Evolutionary conservation across 805 yeast species (phyloP).

Genomic region (Ogataea allantospora): DNA sequence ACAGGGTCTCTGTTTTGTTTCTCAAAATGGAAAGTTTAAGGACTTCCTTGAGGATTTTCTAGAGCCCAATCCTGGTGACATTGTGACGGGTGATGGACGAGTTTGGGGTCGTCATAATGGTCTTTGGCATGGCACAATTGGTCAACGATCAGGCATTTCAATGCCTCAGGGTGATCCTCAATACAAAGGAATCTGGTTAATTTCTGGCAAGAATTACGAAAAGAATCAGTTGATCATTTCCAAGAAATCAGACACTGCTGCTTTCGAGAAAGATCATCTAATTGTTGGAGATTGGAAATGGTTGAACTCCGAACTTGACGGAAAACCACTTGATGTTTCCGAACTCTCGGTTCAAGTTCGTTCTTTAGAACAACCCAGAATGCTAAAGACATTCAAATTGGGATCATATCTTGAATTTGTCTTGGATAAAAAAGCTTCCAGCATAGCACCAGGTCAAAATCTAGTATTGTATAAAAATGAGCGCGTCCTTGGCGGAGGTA

Average conservation of each 20-base stretch:
- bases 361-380: slow-evolving; percentile 64
- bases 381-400: slow-evolving; percentile 26
- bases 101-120: slow-evolving; percentile 85
- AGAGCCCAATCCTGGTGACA: slow-evolving; percentile 69
- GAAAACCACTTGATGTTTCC: slow-evolving; percentile 10
- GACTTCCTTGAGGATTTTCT: slow-evolving; percentile 75
- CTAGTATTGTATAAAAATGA: slow-evolving; percentile 69
- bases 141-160: slow-evolving; percentile 75
- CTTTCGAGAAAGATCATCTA: slow-evolving; percentile 48
- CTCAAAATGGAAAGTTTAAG: slow-evolving; percentile 59
- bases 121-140: slow-evolving; percentile 92
- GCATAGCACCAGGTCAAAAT: slow-evolving; percentile 89
- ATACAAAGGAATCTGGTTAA: slow-evolving; percentile 82
- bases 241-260: slow-evolving; percentile 58
- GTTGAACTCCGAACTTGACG: slow-evolving; percentile 33
- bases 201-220: slow-evolving; percentile 62
- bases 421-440: slow-evolving; percentile 52
- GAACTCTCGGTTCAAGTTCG: slow-evolving; percentile 59
- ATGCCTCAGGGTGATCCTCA: slow-evolving; percentile 88
- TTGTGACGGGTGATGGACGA: slow-evolving; percentile 71
- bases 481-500: slow-evolving; percentile 66
- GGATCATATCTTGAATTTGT: slow-evolving; percentile 28
- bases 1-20: slow-evolving; percentile 91
- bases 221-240: slow-evolving; percentile 80
- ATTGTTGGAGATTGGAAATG: slow-evolving; percentile 48